Conservation (phyloP, 2,329 filamentous ascomycete genomes). For the Myriosclerotinia duriaeana region DNA sequence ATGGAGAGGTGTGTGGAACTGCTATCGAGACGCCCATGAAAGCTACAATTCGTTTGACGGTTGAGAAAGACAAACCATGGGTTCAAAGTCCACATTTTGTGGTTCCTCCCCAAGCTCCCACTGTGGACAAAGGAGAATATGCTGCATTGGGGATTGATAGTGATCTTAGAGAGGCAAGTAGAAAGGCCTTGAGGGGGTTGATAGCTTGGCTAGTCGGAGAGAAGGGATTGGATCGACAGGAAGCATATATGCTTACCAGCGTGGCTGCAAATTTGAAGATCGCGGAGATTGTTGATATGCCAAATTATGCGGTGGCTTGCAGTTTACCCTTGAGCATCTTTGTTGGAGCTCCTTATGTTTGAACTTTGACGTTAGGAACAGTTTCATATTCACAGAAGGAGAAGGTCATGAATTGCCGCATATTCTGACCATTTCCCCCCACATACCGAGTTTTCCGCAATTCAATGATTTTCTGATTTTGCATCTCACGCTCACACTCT, state of each 20-base stretch:
- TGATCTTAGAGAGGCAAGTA: slow-evolving; percentile 50
- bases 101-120: slow-evolving; percentile 36
- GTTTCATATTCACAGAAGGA: background rate
- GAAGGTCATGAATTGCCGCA: background rate
- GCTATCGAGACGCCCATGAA: slow-evolving; percentile 55
- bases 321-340: slow-evolving; percentile 52
- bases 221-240: slow-evolving; percentile 47
- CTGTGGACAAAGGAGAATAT: slow-evolving; percentile 45
- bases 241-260: slow-evolving; percentile 54
- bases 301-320: slow-evolving; percentile 53
- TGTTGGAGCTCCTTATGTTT: slow-evolving; percentile 32
- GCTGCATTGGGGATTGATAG: slow-evolving; percentile 49
- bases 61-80: slow-evolving; percentile 49
- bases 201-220: slow-evolving; percentile 51
- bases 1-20: slow-evolving; percentile 56
- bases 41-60: slow-evolving; percentile 49
- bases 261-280: slow-evolving; percentile 52
- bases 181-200: slow-evolving; percentile 49
- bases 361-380: slow-evolving; percentile 22
- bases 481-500: background rate
- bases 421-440: background rate
- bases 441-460: slow-evolving; percentile 3
- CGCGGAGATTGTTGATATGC: slow-evolving; percentile 54
- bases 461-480: background rate
- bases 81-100: slow-evolving; percentile 49